Percentiles rank a stretch among this genome's conserved stretches.
These are phyloP conservation scores for Saccharomyces mikatae DNA, from an alignment of 805 yeast genomes.

Conservation along the genomic window DNA sequence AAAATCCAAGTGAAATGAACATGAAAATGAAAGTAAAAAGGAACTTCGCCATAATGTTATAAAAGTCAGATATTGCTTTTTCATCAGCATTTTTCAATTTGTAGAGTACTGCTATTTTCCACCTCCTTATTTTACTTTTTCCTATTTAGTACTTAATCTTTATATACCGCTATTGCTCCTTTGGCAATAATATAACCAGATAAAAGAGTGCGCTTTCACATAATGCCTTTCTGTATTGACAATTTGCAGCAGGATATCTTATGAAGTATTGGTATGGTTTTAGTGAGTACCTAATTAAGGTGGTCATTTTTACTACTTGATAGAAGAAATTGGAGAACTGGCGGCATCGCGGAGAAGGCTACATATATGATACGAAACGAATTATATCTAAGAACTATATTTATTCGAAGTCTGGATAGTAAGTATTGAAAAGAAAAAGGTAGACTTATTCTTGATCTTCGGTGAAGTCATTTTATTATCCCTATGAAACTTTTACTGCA, in stretches of 20 bases:
- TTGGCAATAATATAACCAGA: background rate
- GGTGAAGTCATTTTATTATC: background rate
- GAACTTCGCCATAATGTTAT: background rate
- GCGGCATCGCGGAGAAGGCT: background rate
- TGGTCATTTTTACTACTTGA: no score
- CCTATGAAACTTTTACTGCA: slow-evolving; percentile 6
- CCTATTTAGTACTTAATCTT: background rate
- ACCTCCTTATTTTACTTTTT: background rate
- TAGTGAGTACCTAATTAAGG: background rate
- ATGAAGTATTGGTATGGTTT: background rate
- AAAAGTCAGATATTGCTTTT: background rate
- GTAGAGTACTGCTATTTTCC: background rate
- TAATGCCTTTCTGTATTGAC: background rate
- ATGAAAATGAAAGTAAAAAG: background rate
- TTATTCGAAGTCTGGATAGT: background rate
- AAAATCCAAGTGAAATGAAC: background rate
- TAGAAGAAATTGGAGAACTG: background rate
- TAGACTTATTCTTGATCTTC: background rate
- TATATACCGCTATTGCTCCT: background rate
- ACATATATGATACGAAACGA: background rate
- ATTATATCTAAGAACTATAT: background rate
- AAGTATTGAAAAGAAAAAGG: background rate
- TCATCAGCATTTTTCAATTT: background rate
- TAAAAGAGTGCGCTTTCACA: background rate
- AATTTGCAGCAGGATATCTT: background rate